These are phyloP conservation scores for Melampsora occidentalis DNA, from an alignment of 1,284 basidiomycete genomes.

Conservation along the genomic window DNA sequence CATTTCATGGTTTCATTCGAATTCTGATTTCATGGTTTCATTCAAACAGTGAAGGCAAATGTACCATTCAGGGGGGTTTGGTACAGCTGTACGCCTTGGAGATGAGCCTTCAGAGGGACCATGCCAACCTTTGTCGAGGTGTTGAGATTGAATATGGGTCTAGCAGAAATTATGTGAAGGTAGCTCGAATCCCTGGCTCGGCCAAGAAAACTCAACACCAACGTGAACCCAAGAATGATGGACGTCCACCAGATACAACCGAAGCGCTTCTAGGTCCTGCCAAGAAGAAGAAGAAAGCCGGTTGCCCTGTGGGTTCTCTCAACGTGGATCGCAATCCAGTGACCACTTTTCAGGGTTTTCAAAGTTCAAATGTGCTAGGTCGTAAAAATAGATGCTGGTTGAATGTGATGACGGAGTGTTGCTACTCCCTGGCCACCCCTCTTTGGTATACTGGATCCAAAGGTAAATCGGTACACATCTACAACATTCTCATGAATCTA, in stretches of 20 bases:
- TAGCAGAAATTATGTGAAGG: background rate
- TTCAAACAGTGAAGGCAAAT: slow-evolving; percentile 4
- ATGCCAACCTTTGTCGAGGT: background rate
- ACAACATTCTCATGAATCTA: too few species aligned
- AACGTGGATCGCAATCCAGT: slow-evolving; percentile 14
- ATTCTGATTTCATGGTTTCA: too few species aligned
- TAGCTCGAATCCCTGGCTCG: background rate
- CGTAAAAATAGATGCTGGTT: slow-evolving; percentile 8
- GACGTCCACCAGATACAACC: slow-evolving; percentile 4
- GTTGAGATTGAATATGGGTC: background rate
- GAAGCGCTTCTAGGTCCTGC: background rate
- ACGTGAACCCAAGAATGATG: background rate
- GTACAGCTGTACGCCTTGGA: slow-evolving; percentile 2
- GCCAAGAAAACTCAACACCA: background rate
- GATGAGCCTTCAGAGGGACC: background rate
- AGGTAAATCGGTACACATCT: too few species aligned
- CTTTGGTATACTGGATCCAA: background rate
- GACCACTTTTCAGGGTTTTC: background rate
- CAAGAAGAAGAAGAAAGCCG: background rate
- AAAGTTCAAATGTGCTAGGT: background rate
- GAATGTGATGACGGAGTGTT: background rate
- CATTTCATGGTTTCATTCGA: too few species aligned
- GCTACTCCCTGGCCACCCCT: background rate
- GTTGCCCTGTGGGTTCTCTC: background rate
- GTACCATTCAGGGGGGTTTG: background rate